These are phyloP conservation scores for Lactarius akahatsu DNA, from an alignment of 768 basidiomycete species.

Conservation along the genomic window DNA sequence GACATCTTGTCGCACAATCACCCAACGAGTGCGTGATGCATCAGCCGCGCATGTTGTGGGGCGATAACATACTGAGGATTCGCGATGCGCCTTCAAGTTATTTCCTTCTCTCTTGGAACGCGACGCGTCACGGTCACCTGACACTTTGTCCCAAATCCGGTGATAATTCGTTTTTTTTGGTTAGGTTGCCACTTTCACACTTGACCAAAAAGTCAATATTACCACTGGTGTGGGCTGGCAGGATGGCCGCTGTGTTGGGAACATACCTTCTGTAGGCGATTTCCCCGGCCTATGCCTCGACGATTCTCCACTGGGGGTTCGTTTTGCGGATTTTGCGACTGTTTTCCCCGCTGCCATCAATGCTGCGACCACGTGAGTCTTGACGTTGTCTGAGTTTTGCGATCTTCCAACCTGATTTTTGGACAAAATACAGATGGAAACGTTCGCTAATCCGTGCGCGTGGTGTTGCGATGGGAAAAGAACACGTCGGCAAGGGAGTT, in stretches of 20 bases:
- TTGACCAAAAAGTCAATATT: slow-evolving; percentile 29
- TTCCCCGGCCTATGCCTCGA: slow-evolving; percentile 74
- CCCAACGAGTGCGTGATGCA: not conserved
- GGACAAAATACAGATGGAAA: slow-evolving; percentile 55
- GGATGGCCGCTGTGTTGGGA: slow-evolving; percentile 63
- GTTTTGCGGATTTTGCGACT: slow-evolving; percentile 67
- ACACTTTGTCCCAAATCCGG: not conserved
- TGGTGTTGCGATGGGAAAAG: slow-evolving; percentile 75
- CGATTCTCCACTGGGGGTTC: slow-evolving; percentile 76
- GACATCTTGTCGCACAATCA: not conserved
- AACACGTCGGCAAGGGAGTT: slow-evolving; percentile 77
- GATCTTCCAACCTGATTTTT: slow-evolving; percentile 1
- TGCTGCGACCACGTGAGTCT: slow-evolving; percentile 65
- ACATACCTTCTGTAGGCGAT: slow-evolving; percentile 50
- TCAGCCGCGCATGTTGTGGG: not conserved
- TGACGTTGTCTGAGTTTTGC: slow-evolving; percentile 29
- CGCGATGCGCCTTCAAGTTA: not conserved
- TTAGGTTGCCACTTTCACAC: slow-evolving; percentile 25
- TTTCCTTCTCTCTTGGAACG: not conserved
- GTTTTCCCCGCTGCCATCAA: slow-evolving; percentile 83
- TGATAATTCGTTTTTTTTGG: not conserved
- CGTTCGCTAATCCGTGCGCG: slow-evolving; percentile 74
- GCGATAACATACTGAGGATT: not conserved
- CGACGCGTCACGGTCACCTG: slow-evolving; percentile 1
- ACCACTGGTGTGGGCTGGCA: slow-evolving; percentile 46